phyloP scores from a whole-genome alignment of 768 basidiomycete genomes.

The Termitomyces sp. region DNA sequence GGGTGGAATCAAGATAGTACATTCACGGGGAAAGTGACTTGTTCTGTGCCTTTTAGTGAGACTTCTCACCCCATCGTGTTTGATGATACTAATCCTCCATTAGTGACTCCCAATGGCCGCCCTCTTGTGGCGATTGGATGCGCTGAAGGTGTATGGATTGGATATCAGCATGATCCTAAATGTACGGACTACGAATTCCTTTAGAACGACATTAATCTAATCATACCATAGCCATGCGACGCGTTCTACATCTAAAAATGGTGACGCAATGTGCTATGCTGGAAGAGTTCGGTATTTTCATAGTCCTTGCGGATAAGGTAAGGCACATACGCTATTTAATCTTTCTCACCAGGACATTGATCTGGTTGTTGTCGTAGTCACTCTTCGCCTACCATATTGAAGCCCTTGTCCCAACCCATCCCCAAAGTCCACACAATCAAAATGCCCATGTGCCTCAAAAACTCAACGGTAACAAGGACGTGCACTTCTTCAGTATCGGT shows the following conservation, averaged over 20 bases:
- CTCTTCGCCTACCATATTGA: slow-evolving; percentile 95
- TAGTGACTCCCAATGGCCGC: slow-evolving; percentile 82
- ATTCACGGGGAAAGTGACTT: slow-evolving; percentile 84
- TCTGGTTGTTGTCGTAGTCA: slow-evolving; percentile 37
- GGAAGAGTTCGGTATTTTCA: slow-evolving; percentile 94
- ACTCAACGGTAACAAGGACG: slow-evolving; percentile 85
- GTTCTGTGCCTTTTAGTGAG: slow-evolving; percentile 89
- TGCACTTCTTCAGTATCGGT: slow-evolving; percentile 95
- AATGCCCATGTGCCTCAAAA: slow-evolving; percentile 83
- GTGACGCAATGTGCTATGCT: slow-evolving; percentile 96
- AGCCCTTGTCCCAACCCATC: slow-evolving; percentile 87
- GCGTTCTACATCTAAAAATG: slow-evolving; percentile 88
- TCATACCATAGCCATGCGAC: slow-evolving; percentile 66
- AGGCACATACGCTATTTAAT: slow-evolving; percentile 24
- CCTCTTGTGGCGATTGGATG: slow-evolving; percentile 91
- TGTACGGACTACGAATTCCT: slow-evolving; percentile 43
- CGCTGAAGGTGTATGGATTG: slow-evolving; percentile 97
- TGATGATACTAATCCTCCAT: slow-evolving; percentile 2
- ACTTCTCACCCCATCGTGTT: slow-evolving; percentile 20
- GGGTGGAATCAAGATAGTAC: slow-evolving; percentile 73
- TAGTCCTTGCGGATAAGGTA: slow-evolving; percentile 91
- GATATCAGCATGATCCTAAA: slow-evolving; percentile 82
- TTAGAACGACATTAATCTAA: background rate
- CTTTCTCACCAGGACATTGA: background rate
- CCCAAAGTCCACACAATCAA: slow-evolving; percentile 46